Conservation (phyloP, 2,329 filamentous ascomycete species). For the Raffaelea ambrosiae region DNA sequence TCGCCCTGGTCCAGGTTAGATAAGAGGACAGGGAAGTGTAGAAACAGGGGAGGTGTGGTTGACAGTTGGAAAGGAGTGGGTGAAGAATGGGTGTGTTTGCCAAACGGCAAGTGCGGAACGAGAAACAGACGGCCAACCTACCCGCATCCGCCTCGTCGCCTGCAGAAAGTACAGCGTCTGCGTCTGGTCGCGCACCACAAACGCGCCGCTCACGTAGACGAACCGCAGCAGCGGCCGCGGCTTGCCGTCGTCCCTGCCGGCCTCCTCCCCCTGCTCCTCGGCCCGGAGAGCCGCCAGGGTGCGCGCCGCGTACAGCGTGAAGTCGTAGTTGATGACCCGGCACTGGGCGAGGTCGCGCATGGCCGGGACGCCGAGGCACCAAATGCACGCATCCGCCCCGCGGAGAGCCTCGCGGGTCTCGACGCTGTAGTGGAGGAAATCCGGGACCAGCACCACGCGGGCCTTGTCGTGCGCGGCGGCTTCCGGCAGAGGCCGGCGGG, state of each 20-base stretch:
- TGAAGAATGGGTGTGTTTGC: no score
- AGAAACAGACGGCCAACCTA: not conserved
- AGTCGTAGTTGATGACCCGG: not conserved
- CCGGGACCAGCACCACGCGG: not conserved
- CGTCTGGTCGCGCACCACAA: not conserved
- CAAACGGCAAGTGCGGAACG: not conserved
- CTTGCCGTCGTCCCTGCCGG: no score
- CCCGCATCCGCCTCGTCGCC: not conserved
- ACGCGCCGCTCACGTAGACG: not conserved
- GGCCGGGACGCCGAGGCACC: not conserved
- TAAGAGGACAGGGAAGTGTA: no score
- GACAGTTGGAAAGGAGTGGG: no score
- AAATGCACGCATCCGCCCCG: constrained; percentile 5
- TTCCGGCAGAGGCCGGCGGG: not conserved
- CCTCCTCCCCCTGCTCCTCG: no score
- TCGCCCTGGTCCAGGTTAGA: no score
- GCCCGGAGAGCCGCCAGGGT: not conserved
- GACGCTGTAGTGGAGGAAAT: not conserved
- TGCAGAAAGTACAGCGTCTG: not conserved
- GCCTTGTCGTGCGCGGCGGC: not conserved
- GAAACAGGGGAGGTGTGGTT: no score
- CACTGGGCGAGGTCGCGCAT: not conserved
- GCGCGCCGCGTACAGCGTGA: not conserved
- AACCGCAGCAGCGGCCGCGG: not conserved
- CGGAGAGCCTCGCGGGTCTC: not conserved